These are phyloP conservation scores for Solanum okadae DNA, from an alignment of 257 asterid genomes.

Conservation along the genomic window DNA sequence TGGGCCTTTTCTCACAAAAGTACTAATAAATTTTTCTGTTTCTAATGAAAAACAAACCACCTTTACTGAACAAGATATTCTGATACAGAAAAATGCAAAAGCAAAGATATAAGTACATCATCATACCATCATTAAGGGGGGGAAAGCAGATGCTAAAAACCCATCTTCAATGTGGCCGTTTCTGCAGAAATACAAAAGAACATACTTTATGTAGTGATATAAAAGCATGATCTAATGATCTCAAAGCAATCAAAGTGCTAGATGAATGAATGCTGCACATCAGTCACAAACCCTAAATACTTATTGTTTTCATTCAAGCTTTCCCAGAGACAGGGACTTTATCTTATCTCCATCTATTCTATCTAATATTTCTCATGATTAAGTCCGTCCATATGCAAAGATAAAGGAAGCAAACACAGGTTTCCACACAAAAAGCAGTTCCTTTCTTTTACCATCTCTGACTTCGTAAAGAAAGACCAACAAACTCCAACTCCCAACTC, in stretches of 20 bases:
- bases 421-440: neutral
- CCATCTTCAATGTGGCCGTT: conserved; percentile 6
- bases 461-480: neutral
- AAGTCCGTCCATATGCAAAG: neutral
- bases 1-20: no score
- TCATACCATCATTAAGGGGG: conserved; percentile 22
- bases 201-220: neutral
- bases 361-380: neutral
- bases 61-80: neutral
- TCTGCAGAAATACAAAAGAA: conserved; percentile 9
- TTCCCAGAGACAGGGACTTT: neutral
- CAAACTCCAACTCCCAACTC: neutral
- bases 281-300: neutral
- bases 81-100: neutral
- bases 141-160: conserved; percentile 12
- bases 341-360: neutral
- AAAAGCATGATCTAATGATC: neutral
- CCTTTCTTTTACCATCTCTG: neutral
- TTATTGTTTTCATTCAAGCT: neutral
- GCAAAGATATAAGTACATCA: neutral
- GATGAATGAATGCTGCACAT: neutral
- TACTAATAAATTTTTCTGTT: neutral
- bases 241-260: neutral
- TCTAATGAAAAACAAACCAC: neutral
- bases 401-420: neutral